These are phyloP conservation scores for Aspergillus heteromorphus DNA, from an alignment of 495 filamentous ascomycete species.

Conservation along the genomic window DNA sequence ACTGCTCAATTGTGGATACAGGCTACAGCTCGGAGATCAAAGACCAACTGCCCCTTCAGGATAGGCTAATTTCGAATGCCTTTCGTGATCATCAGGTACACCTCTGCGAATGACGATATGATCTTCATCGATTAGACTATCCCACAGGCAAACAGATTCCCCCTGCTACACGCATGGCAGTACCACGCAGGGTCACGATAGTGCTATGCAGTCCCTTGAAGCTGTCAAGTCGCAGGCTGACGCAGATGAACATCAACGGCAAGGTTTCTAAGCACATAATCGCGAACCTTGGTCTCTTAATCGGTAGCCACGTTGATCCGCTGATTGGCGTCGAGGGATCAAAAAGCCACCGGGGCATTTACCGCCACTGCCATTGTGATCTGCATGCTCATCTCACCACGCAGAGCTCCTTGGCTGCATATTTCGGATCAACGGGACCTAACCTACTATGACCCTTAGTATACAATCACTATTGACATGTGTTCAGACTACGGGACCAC, in stretches of 20 bases:
- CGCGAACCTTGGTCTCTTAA: neutral
- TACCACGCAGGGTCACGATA: neutral
- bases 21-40: neutral
- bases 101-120: neutral
- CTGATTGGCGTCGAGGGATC: constrained; percentile 2
- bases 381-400: constrained; percentile 4
- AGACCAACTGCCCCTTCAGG: neutral
- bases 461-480: neutral
- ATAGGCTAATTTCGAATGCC: neutral
- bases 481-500: neutral
- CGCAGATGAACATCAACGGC: neutral
- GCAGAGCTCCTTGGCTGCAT: neutral
- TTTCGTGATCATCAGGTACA: neutral
- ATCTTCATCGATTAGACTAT: neutral
- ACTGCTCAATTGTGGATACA: constrained; percentile 8
- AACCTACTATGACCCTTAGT: neutral
- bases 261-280: neutral
- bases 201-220: neutral
- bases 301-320: neutral
- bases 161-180: neutral
- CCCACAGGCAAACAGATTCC: neutral
- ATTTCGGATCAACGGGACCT: neutral
- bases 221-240: neutral
- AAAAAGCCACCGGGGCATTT: constrained; percentile 1
- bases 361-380: constrained; percentile 4